Evolutionary conservation across 1,284 basidiomycete genomes (phyloP).

Genomic region (Trichosporon sp.): DNA sequence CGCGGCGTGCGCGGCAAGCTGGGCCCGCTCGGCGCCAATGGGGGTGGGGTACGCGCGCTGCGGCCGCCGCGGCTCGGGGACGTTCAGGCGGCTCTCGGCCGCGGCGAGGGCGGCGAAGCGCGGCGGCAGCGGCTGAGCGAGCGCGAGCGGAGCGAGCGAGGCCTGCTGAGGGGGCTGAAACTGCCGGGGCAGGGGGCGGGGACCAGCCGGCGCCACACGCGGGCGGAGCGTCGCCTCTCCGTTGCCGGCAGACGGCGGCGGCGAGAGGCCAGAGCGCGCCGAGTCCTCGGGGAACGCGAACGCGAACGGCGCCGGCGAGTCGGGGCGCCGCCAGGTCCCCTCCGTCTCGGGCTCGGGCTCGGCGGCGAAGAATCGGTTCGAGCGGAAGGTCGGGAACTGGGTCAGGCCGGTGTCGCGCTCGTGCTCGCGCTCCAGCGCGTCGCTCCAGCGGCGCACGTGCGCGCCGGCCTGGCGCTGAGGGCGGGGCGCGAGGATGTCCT

Average conservation of each 20-base stretch:
- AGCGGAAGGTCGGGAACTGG: not conserved
- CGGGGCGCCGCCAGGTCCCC: not conserved
- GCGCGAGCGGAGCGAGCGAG: no score
- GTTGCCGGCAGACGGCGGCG: no score
- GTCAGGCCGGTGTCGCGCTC: not conserved
- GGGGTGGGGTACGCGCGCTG: no score
- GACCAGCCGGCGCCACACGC: no score
- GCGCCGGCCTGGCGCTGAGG: no score
- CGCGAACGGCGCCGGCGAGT: not conserved
- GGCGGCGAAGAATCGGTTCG: not conserved
- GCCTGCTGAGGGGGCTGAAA: not conserved
- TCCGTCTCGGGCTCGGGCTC: not conserved
- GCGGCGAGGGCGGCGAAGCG: not conserved
- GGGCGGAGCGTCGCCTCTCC: not conserved
- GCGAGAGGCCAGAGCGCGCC: no score
- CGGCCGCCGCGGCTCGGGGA: not conserved
- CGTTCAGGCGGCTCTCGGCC: not conserved
- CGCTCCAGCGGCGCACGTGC: not conserved
- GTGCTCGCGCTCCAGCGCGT: not conserved
- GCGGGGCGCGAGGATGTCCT: not conserved
- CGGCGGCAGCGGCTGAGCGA: not conserved
- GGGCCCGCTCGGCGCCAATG: no score
- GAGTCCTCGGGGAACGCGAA: not conserved
- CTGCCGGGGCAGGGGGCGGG: not conserved
- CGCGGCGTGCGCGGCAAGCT: no score